phyloP scores from a whole-genome alignment of 768 basidiomycete species.

The Epithele typhae region DNA sequence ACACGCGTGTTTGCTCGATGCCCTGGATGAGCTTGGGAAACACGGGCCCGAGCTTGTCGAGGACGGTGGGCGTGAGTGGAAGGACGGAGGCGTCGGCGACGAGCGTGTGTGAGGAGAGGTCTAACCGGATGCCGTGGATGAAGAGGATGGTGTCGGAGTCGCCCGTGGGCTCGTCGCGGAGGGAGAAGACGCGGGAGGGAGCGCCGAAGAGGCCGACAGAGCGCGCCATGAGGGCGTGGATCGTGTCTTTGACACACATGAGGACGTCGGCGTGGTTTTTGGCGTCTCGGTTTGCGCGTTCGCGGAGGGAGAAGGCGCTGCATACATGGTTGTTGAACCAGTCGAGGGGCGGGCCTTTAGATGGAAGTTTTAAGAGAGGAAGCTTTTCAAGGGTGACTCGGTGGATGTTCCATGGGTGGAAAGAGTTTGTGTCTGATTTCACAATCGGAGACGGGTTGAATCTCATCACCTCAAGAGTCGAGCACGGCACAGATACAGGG shows the following conservation, averaged over 20 bases:
- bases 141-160: constrained; percentile 42
- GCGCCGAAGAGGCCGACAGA: too few relatives aligned
- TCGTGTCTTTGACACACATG: too few relatives aligned
- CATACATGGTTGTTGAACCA: too few relatives aligned
- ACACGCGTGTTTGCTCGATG: neutral
- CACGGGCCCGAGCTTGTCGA: constrained; percentile 21
- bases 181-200: constrained; percentile 23
- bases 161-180: too few relatives aligned
- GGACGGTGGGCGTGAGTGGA: constrained; percentile 26
- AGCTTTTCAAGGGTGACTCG: constrained; percentile 33
- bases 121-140: constrained; percentile 45
- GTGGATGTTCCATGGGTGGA: constrained; percentile 34
- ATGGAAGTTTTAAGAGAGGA: too few relatives aligned
- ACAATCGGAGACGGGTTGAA: constrained; percentile 29
- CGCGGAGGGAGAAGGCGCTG: too few relatives aligned
- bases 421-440: constrained; percentile 1
- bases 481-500: constrained; percentile 16
- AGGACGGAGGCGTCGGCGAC: constrained; percentile 46
- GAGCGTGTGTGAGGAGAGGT: constrained; percentile 45
- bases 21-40: constrained; percentile 23
- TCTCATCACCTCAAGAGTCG: constrained; percentile 14
- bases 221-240: too few relatives aligned
- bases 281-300: too few relatives aligned
- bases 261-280: too few relatives aligned
- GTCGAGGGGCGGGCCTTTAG: too few relatives aligned